These are phyloP conservation scores for Mercurialis annua DNA, from an alignment of 345 rosid genomes.

Conservation along the genomic window DNA sequence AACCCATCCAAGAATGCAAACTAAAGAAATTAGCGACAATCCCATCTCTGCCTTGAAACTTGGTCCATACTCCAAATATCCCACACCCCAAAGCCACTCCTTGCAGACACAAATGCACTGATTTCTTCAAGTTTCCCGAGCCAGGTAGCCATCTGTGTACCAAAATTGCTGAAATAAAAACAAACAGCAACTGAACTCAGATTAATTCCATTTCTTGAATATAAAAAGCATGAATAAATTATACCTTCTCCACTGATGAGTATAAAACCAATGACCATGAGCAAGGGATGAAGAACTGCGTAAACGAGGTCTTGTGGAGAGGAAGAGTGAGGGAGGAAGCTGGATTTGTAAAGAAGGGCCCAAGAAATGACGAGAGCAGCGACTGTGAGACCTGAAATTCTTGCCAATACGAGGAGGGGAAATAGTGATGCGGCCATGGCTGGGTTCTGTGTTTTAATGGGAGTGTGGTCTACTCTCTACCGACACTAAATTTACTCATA, in stretches of 20 bases:
- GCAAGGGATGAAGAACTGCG: slow-evolving; percentile 74
- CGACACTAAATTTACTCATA: neutral
- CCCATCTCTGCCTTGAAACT: slow-evolving; percentile 60
- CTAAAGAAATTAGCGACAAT: slow-evolving; percentile 76
- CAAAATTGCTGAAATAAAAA: slow-evolving; percentile 59
- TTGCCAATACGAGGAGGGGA: slow-evolving; percentile 58
- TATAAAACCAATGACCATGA: slow-evolving; percentile 96
- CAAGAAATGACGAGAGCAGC: slow-evolving; percentile 62
- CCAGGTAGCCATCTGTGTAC: slow-evolving; percentile 90
- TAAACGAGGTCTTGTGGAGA: slow-evolving; percentile 53
- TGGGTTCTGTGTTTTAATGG: too few species aligned
- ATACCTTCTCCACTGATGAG: slow-evolving; percentile 92
- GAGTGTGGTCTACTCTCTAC: neutral
- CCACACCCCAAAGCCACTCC: slow-evolving; percentile 83
- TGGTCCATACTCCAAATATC: slow-evolving; percentile 86
- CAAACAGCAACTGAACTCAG: neutral
- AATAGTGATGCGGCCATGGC: slow-evolving; percentile 27
- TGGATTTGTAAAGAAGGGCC: slow-evolving; percentile 60
- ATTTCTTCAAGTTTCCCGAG: slow-evolving; percentile 77
- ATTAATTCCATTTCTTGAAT: slow-evolving; percentile 4
- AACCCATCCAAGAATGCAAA: slow-evolving; percentile 98
- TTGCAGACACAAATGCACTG: slow-evolving; percentile 81
- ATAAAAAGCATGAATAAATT: neutral
- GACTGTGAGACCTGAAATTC: slow-evolving; percentile 56
- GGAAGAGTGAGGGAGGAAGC: slow-evolving; percentile 51